phyloP scores from a whole-genome alignment of 2,329 filamentous ascomycete species.

The Cladosporium sp. region DNA sequence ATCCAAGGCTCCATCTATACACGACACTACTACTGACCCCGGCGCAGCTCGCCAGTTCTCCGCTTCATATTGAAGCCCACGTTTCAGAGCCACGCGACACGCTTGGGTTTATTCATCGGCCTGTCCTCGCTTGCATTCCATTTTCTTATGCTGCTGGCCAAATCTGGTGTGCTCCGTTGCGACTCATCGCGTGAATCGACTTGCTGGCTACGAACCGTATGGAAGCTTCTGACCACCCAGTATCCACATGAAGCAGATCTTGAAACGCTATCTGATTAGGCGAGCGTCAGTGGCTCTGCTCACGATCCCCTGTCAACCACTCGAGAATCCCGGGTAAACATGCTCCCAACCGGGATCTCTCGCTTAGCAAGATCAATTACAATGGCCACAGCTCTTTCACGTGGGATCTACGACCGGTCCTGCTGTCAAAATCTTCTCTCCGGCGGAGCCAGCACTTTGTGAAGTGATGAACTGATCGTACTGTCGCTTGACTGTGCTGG shows the following conservation, averaged over 20 bases:
- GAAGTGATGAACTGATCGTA: not conserved
- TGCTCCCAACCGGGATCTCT: not conserved
- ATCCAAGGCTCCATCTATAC: conserved; percentile 3
- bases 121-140: not conserved
- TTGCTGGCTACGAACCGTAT: not conserved
- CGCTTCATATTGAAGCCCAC: not conserved
- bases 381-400: not conserved
- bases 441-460: not conserved
- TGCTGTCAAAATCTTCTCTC: not conserved
- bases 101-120: not conserved
- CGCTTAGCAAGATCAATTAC: not conserved
- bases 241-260: not conserved
- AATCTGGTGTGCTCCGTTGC: not conserved
- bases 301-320: not conserved
- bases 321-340: not conserved
- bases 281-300: not conserved
- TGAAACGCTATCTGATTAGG: not conserved
- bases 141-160: not conserved
- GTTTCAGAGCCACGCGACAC: conserved; percentile 9
- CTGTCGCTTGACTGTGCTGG: not conserved
- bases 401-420: not conserved
- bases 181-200: not conserved
- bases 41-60: not conserved
- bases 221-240: not conserved
- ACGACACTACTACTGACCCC: not conserved